These are phyloP conservation scores for Usnea hakonensis DNA, from an alignment of 495 filamentous ascomycete genomes.

Conservation along the genomic window DNA sequence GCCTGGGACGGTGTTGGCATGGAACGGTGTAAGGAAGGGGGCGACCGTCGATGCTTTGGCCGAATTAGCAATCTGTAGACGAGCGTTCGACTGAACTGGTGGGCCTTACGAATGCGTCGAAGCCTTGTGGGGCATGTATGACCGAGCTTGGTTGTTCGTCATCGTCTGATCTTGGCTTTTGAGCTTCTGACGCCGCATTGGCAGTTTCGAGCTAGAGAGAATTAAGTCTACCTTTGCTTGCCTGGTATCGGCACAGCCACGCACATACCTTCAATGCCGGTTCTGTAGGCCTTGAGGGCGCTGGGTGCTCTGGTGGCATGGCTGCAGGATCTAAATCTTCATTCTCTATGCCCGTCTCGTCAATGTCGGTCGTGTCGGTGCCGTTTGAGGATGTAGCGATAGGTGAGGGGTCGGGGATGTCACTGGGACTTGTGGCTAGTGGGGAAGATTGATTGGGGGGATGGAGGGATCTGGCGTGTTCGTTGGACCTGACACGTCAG, in stretches of 20 bases:
- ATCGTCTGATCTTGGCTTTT: conserved; percentile 51
- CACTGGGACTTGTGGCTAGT: conserved; percentile 22
- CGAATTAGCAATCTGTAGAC: conserved; percentile 14
- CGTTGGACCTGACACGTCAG: conserved; percentile 21
- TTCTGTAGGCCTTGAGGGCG: conserved; percentile 22
- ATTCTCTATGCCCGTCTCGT: conserved; percentile 53
- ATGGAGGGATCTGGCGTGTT: conserved; percentile 21
- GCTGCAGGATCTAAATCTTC: conserved; percentile 29
- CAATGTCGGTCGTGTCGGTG: conserved; percentile 63
- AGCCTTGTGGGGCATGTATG: conserved; percentile 78
- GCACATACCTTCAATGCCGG: conserved; percentile 34
- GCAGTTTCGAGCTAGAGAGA: conserved; percentile 52
- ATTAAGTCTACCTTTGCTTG: conserved; percentile 12
- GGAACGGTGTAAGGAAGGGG: conserved; percentile 25
- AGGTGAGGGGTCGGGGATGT: conserved; percentile 55
- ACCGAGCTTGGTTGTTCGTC: conserved; percentile 70
- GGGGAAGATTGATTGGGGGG: conserved; percentile 22
- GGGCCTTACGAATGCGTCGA: conserved; percentile 61
- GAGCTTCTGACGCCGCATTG: conserved; percentile 43
- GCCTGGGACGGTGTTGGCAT: conserved; percentile 23
- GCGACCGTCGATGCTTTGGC: conserved; percentile 31
- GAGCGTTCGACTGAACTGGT: not conserved
- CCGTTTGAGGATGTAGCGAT: conserved; percentile 60
- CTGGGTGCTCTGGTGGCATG: conserved; percentile 8
- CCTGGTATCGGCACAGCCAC: not conserved